Evolutionary conservation across 306 rosid species (phyloP).

Genomic region (Medicago truncatula): DNA sequence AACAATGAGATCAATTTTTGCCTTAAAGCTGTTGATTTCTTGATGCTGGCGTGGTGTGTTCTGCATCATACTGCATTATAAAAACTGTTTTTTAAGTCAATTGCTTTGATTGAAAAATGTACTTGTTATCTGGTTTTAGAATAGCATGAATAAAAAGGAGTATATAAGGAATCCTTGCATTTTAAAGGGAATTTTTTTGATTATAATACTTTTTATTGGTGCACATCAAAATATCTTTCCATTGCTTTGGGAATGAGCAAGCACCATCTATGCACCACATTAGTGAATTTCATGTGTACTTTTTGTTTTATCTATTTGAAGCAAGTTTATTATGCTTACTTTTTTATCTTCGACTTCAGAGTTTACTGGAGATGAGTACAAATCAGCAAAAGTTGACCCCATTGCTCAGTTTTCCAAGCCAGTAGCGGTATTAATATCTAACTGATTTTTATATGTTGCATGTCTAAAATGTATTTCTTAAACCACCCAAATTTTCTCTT

Average conservation of each 20-base stretch:
- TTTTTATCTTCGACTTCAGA: slow-evolving; percentile 52
- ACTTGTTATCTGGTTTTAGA: slow-evolving; percentile 20
- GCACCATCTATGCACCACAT: slow-evolving; percentile 24
- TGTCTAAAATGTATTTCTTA: slow-evolving; percentile 33
- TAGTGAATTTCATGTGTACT: slow-evolving; percentile 25
- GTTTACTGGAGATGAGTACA: slow-evolving; percentile 72
- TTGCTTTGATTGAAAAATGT: slow-evolving; percentile 26
- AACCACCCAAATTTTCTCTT: slow-evolving; percentile 10
- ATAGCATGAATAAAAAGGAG: slow-evolving; percentile 27
- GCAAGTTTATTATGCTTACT: slow-evolving; percentile 3
- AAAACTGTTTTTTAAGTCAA: slow-evolving; percentile 14
- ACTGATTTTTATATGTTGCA: slow-evolving; percentile 28
- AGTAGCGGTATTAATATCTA: slow-evolving; percentile 67
- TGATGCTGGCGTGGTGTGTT: neutral
- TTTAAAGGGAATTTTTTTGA: slow-evolving; percentile 15
- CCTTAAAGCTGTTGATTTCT: neutral
- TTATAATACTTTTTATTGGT: neutral
- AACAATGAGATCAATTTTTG: neutral
- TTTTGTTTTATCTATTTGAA: slow-evolving; percentile 13
- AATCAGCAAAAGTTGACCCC: slow-evolving; percentile 84
- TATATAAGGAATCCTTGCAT: slow-evolving; percentile 2
- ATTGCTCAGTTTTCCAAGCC: slow-evolving; percentile 94
- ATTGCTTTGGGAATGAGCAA: slow-evolving; percentile 31
- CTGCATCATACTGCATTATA: neutral
- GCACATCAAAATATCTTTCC: slow-evolving; percentile 11